Evolutionary conservation across 768 basidiomycete genomes (phyloP).

Genomic region (Tulasnella sp.): DNA sequence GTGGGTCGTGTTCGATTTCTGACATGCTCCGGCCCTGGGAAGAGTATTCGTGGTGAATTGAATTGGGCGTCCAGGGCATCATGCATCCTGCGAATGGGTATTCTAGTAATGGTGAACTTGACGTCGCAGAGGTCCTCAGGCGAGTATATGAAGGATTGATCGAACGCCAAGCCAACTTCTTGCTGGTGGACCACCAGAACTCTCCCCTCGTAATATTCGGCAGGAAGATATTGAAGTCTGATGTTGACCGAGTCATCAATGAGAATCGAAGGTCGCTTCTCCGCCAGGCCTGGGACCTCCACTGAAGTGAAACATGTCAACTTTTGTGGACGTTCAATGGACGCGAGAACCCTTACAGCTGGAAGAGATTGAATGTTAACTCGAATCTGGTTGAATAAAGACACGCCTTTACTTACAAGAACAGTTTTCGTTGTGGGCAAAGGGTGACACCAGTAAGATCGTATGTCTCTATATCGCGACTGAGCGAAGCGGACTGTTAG

Average conservation of each 20-base stretch:
- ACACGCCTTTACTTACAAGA: slow-evolving; percentile 26
- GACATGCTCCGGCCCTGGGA: slow-evolving; percentile 34
- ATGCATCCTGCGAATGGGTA: slow-evolving; percentile 48
- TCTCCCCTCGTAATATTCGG: slow-evolving; percentile 46
- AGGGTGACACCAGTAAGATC: slow-evolving; percentile 22
- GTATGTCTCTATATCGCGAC: slow-evolving; percentile 27
- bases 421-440: slow-evolving; percentile 2
- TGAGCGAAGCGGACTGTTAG: slow-evolving; percentile 5
- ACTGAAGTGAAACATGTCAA: slow-evolving; percentile 29
- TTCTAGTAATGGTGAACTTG: slow-evolving; percentile 45
- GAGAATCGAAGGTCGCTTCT: slow-evolving; percentile 47
- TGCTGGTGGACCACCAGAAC: slow-evolving; percentile 42
- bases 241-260: slow-evolving; percentile 17
- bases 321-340: background rate
- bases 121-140: slow-evolving; percentile 37
- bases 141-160: slow-evolving; percentile 33
- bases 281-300: slow-evolving; percentile 43
- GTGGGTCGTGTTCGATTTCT: slow-evolving; percentile 11
- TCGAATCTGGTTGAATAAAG: too few species aligned
- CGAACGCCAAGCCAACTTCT: slow-evolving; percentile 44
- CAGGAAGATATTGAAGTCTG: background rate
- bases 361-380: too few species aligned
- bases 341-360: background rate
- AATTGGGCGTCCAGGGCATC: slow-evolving; percentile 42
- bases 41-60: slow-evolving; percentile 39